Evolutionary conservation across 2,329 filamentous ascomycete genomes (phyloP), one percentile per base, ranked within the genome.

Genomic region (Keithomyces neogunnii): DNA sequence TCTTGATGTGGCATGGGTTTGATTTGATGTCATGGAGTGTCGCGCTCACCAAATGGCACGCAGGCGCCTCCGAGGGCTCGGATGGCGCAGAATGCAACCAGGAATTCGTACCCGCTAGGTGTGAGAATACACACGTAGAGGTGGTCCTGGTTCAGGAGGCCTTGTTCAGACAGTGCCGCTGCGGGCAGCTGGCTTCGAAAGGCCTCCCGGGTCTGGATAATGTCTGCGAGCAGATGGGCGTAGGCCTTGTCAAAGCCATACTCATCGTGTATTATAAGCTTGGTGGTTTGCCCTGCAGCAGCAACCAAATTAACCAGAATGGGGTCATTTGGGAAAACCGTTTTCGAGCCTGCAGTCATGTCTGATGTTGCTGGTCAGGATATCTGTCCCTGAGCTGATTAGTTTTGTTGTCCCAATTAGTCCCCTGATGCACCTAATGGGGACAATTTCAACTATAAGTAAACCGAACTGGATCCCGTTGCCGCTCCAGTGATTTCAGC

Each of bases 1-100:
- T n/a, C n/a, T n/a, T n/a, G n/a, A n/a, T n/a, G n/a, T n/a, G n/a
- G n/a, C n/a, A n/a, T n/a, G n/a, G n/a, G n/a, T n/a, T n/a, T n/a
- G n/a, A n/a, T n/a, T n/a, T n/a, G n/a, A n/a, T n/a, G n/a, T n/a
- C n/a, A n/a, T n/a, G n/a, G n/a, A n/a, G n/a, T n/a, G n/a, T n/a
- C n/a, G n/a, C n/a, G n/a, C n/a, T n/a, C 38, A 58, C 57, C 53
- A 28, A 60, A 35, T 2, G 59, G 55, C 13, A 59, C 45, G 13
- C 52, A 55, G 5, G 56, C 57, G 13, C 57, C 57, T 4, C 56
- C 59, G 3, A 62, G 36, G 3, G 51, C 59, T 7, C 56, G 54
- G 26, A 53, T 49, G 8, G 56, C 55, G 28, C 60, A 59, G 35
- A 59, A 60, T 3, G 57, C 59, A 4, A 62, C 59, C 9, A 59